Conservation (phyloP, 2,329 filamentous ascomycete genomes). For the Colletotrichum orbiculare region DNA sequence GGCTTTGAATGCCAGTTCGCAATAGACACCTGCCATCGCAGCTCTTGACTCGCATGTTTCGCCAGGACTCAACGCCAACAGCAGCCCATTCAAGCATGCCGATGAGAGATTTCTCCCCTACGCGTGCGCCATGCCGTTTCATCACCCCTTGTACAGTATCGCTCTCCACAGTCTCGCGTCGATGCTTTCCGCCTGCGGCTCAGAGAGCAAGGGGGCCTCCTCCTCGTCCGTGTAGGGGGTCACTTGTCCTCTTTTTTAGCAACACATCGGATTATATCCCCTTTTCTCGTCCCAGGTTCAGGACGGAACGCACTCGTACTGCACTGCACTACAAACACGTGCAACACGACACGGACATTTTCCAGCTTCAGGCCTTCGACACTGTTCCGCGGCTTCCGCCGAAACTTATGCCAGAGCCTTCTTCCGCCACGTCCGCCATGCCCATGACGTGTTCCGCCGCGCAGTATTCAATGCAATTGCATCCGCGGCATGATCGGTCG, state of each 20-base stretch:
- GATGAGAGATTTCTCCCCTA: conserved; percentile 28
- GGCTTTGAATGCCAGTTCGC: not conserved
- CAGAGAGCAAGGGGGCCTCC: conserved; percentile 24
- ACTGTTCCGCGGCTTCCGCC: conserved; percentile 28
- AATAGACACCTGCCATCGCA: conserved; percentile 30
- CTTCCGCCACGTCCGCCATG: conserved; percentile 30
- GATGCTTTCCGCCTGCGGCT: conserved; percentile 27
- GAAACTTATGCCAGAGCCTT: conserved; percentile 33
- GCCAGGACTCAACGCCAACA: conserved; percentile 6
- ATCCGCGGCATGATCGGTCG: conserved; percentile 33
- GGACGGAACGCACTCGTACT: conserved; percentile 27
- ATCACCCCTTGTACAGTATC: conserved; percentile 24
- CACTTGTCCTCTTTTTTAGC: conserved; percentile 15
- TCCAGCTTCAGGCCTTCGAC: conserved; percentile 27
- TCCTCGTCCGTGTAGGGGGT: conserved; percentile 9
- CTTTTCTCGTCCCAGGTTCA: conserved; percentile 36
- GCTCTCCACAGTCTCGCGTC: conserved; percentile 18
- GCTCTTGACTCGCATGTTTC: conserved; percentile 29
- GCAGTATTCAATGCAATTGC: conserved; percentile 32
- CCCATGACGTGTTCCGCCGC: conserved; percentile 31
- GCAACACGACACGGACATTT: conserved; percentile 33
- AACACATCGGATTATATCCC: conserved; percentile 28
- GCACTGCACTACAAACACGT: conserved; percentile 14
- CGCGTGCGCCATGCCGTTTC: conserved; percentile 26
- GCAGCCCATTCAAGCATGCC: conserved; percentile 16